Conservation (phyloP, 75 land plant species). For the Selaginella moellendorffii region DNA sequence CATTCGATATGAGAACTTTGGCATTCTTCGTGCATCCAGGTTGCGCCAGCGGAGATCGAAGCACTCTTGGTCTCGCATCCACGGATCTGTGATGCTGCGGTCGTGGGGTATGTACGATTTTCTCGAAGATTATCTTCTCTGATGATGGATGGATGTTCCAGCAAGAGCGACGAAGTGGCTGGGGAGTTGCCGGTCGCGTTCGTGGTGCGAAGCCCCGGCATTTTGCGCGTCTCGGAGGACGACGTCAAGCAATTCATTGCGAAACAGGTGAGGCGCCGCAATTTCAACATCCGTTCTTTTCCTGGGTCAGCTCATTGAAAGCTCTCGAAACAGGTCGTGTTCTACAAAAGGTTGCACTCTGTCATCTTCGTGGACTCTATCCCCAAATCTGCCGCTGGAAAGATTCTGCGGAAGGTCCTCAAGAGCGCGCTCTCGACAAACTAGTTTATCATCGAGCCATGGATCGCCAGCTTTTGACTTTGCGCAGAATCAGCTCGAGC, state of each 20-base stretch:
- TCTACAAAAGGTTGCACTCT: slow-evolving; percentile 46
- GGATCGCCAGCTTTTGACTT: too few species aligned
- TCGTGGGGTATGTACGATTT: neutral
- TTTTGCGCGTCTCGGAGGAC: slow-evolving; percentile 33
- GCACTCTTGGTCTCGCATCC: neutral
- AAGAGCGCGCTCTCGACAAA: too few species aligned
- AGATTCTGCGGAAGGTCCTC: slow-evolving; percentile 33
- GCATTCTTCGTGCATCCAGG: neutral
- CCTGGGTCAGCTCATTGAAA: too few species aligned
- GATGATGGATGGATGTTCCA: slow-evolving; percentile 9
- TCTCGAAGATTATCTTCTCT: neutral
- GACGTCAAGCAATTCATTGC: slow-evolving; percentile 48
- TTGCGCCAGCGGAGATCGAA: neutral
- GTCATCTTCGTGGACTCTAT: slow-evolving; percentile 43
- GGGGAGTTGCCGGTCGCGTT: slow-evolving; percentile 71
- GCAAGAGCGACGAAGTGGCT: slow-evolving; percentile 43
- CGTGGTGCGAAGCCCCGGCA: slow-evolving; percentile 28
- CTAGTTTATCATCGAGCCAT: too few species aligned
- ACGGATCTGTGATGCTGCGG: neutral
- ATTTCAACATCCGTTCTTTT: neutral
- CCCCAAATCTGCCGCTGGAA: slow-evolving; percentile 56
- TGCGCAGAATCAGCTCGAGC: too few species aligned
- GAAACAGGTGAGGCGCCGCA: slow-evolving; percentile 28
- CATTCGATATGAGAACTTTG: neutral
- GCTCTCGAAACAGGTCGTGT: slow-evolving; percentile 44